A percentile compares a stretch with the other conserved stretches of the same genome.
Conservation (phyloP, 768 basidiomycete species). For the Clavaria fumosa region DNA sequence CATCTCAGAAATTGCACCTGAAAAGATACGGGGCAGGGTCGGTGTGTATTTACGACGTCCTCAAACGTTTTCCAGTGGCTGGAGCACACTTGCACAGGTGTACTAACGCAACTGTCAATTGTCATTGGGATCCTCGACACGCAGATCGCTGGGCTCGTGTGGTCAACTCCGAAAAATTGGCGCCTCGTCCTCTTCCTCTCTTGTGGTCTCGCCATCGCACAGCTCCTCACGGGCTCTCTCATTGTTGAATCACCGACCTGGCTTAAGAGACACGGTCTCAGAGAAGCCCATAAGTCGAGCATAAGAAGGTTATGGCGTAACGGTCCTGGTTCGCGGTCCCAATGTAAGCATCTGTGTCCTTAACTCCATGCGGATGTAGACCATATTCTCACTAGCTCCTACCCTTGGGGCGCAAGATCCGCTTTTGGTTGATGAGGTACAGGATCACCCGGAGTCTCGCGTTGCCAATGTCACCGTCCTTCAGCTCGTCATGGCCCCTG, state of each 20-base stretch:
- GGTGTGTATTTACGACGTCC: conserved; percentile 26
- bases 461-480: conserved; percentile 31
- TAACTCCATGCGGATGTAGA: too few species aligned
- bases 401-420: conserved; percentile 24
- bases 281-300: conserved; percentile 34
- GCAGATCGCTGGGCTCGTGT: conserved; percentile 55
- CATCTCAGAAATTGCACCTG: conserved; percentile 73
- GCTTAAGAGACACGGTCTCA: conserved; percentile 34
- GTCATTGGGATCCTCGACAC: conserved; percentile 81
- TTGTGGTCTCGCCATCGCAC: conserved; percentile 33
- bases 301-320: conserved; percentile 42
- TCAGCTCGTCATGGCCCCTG: conserved; percentile 33
- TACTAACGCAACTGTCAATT: conserved; percentile 69
- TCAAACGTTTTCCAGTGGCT: not conserved
- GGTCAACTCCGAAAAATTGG: conserved; percentile 61
- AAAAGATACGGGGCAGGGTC: conserved; percentile 56
- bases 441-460: conserved; percentile 13
- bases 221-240: conserved; percentile 36
- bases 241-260: conserved; percentile 64
- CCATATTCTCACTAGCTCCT: too few species aligned
- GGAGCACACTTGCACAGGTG: conserved; percentile 28
- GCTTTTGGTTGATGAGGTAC: conserved; percentile 22
- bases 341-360: too few species aligned
- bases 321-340: too few species aligned
- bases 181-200: conserved; percentile 56